phyloP scores from a whole-genome alignment of 2,329 filamentous ascomycete genomes.

The Aspergillus piperis region DNA sequence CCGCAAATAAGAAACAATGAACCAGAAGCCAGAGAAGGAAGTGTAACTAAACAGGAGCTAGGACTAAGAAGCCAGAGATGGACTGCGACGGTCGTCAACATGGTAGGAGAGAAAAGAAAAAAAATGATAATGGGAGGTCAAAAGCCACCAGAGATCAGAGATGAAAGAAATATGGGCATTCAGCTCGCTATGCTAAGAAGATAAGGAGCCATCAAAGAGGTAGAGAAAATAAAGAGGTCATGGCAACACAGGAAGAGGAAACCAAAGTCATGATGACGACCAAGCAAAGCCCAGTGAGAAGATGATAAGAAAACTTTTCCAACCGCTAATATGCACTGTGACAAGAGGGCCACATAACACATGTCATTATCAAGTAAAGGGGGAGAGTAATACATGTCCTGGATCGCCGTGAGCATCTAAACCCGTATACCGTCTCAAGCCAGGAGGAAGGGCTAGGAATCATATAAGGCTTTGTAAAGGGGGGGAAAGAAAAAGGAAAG shows the following conservation, averaged over 20 bases:
- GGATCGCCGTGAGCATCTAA: conserved; percentile 24
- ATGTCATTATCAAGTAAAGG: conserved; percentile 41
- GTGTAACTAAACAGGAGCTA: not conserved
- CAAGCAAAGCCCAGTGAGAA: conserved; percentile 30
- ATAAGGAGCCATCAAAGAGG: conserved; percentile 24
- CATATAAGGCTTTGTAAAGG: conserved; percentile 13
- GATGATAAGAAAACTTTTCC: conserved; percentile 42
- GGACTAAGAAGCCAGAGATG: not conserved
- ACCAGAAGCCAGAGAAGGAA: not conserved
- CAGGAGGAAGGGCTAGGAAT: conserved; percentile 26
- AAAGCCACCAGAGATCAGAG: conserved; percentile 10
- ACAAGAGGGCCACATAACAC: conserved; percentile 42
- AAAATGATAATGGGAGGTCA: too few relatives aligned
- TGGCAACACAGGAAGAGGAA: conserved; percentile 27
- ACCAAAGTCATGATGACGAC: conserved; percentile 24
- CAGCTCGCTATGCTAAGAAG: conserved; percentile 42
- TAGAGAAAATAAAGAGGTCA: conserved; percentile 27
- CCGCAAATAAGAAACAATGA: not conserved
- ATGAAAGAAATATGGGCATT: conserved; percentile 28
- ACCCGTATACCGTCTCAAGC: conserved; percentile 21
- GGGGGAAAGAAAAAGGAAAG: not conserved
- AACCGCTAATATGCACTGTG: conserved; percentile 47
- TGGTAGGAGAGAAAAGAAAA: not conserved
- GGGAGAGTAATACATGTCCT: conserved; percentile 41
- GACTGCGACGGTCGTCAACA: conserved; percentile 8